Evolutionary conservation across 208 protist species (phyloP), one percentile per base, ranked within the genome.

Genomic region (Leptomonas pyrrhocoris): DNA sequence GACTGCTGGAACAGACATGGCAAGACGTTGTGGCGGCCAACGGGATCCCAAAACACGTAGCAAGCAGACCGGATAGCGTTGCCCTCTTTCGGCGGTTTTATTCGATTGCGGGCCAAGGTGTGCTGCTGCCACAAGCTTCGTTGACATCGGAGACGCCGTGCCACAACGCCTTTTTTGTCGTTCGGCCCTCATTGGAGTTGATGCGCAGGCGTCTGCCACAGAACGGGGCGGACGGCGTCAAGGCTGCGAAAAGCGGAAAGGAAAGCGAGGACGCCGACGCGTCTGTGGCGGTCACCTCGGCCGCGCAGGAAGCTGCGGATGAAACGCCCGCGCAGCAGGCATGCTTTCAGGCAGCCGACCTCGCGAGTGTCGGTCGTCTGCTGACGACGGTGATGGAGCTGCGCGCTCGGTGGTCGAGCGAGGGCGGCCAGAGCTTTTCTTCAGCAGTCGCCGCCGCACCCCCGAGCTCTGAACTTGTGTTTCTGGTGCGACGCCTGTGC

Each of bases 141-240:
- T 70, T 90, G 16, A 81, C 74, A 1, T 54, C 72, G 3, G 40
- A 58, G 9, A 90, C 84, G 19, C 84, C 77, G 19, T 77, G 76
- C 19, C 79, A 90, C 71, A 82, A 68, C 40, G 68, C 74, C 15
- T 85, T 81, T 48, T 90, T 90, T 36, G 74, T 85, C 21, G 53
- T 90, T 18, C 46, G 54, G 18, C 72, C 72, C 30, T 66, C 72
- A 4, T 15, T 50, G 12, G 46, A 53, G 25, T 21, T 77, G 48
- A 11, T 77, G 36, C 36, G 58, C 55, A 65, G 19, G 25, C 25
- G n/a, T 36, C 54, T n/a, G 2, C 27, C 23, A 21, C 25, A 23
- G n/a, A 16, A 36, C 28, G 27, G 43, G 27, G 27, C 38, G 23
- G 63, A 11, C 46, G 16, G 21, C 23, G 25, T 27, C 16, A n/a